Evolutionary conservation across 116 monocot genomes (phyloP), one percentile per base, ranked within the genome.

Genomic region (Zostera marina): DNA sequence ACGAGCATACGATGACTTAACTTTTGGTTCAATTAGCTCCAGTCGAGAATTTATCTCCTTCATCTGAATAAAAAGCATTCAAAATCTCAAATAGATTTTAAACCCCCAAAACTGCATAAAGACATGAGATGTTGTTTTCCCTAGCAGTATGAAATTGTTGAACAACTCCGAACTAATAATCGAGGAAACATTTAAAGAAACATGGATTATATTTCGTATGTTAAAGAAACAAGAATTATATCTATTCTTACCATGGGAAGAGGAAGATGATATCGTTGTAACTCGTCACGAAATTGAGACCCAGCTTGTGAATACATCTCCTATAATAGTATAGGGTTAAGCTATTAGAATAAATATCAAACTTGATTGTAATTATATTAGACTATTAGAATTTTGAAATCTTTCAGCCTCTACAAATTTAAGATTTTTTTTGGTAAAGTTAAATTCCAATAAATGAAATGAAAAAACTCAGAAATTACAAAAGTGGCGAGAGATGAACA

Each of bases 221-320:
- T 15, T n/a, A 43, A 19, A 21, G 39, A 21, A 13, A 46, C 22
- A 19, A 3, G 17, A 3, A 22, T 4, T 4, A 16, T 11, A 61
- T 24, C 1, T 8, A 61, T 15, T 46, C 72, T 65, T 81, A 96
- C 96, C 96, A 89, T 82, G 20, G 72, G 66, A 5, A 76, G 58
- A 74, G 96, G 85, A 62, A 96, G 65, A 68, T 80, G 68, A 46
- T 96, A 77, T 22, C 85, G 85, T 56, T 96, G 82, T 70, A 96
- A 65, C 63, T 96, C 96, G 70, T 96, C 96, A 63, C 67, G 76
- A 71, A 96, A 85, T 38, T 96, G 96, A 60, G 89, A 42, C 53
- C 96, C 96, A 62, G 66, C 59, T 19, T 96, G 82, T n/a, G 54
- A 70, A 72, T 89, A 96, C 70, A 86, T 83, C 72, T 85, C 96